These are phyloP conservation scores for Penicillium desertorum DNA, from an alignment of 495 filamentous ascomycete species.

Conservation along the genomic window DNA sequence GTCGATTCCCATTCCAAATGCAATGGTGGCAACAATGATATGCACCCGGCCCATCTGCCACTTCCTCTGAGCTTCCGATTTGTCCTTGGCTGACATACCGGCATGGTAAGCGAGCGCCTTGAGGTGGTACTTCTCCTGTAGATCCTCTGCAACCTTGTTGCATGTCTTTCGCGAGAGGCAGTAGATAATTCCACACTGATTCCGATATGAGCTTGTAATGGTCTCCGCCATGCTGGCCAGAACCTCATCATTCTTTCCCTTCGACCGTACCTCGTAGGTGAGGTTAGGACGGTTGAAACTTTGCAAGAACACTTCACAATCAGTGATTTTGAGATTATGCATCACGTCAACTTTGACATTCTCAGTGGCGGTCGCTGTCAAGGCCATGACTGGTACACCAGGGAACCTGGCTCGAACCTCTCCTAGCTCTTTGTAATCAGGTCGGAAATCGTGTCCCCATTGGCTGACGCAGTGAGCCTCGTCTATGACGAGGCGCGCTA, in stretches of 20 bases:
- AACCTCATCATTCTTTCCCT: slow-evolving; percentile 55
- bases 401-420: slow-evolving; percentile 64
- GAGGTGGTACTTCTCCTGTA: slow-evolving; percentile 60
- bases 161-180: slow-evolving; percentile 82
- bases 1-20: slow-evolving; percentile 99
- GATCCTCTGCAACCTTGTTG: slow-evolving; percentile 71
- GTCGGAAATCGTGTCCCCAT: slow-evolving; percentile 98
- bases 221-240: slow-evolving; percentile 66
- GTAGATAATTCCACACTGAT: slow-evolving; percentile 90
- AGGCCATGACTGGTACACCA: slow-evolving; percentile 83
- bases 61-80: slow-evolving; percentile 63
- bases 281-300: slow-evolving; percentile 96
- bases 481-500: slow-evolving; percentile 93
- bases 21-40: slow-evolving; percentile 98
- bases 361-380: slow-evolving; percentile 92
- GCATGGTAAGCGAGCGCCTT: slow-evolving; percentile 86
- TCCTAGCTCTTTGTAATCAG: slow-evolving; percentile 89
- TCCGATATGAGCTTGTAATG: slow-evolving; percentile 63
- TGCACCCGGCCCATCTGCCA: slow-evolving; percentile 81
- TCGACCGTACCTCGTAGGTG: slow-evolving; percentile 73
- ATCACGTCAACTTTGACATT: slow-evolving; percentile 90
- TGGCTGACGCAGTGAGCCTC: slow-evolving; percentile 98
- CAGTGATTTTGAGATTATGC: slow-evolving; percentile 75
- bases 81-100: slow-evolving; percentile 62
- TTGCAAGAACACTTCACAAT: slow-evolving; percentile 75